Evolutionary conservation across 306 rosid species (phyloP), one percentile per base, ranked within the genome.

Genomic region (Phaseolus lunatus): DNA sequence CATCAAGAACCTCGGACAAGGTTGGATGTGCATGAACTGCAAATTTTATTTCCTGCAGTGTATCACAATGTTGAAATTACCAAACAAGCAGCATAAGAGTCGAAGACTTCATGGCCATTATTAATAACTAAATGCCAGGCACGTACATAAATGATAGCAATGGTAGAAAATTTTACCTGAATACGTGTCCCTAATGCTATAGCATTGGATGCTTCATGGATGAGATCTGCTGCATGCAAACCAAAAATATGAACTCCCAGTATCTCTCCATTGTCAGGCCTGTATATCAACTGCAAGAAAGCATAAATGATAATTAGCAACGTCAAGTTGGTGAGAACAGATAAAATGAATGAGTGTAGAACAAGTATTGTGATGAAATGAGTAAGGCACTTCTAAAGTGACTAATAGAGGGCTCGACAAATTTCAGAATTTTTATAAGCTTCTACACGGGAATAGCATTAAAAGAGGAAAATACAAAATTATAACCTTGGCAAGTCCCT

Each of bases 191-290:
- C 96, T 63, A 95, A 77, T 48, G 97, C 97, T 37, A 95, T 92
- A 39, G 97, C 97, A 63, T 95, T 95, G 63, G 99, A 95, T 70
- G 97, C 99, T 90, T 95, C 99, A 12, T 95, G 99, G 68, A 95
- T 95, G 72, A 95, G 99, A 85, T 95, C 99, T 23, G 99, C 99
- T n/a, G 99, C 99, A 66, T 95, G 99, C 89, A 95, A 83, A 80
- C 99, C 99, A 56, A 95, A 92, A 73, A 95, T 95, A 70, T 95
- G 99, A 66, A 92, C 99, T 47, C 99, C 99, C 26, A 95, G 90
- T 48, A 95, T 95, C 88, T 92, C 99, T 52, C 99, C 99, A 20
- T 84, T 90, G 86, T 95, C 99, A n/a, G 99, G 97, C 81, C 97
- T 86, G 89, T 95, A 95, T 83, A 95, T 95, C 86, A 95, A 72